Evolutionary conservation across 2,329 filamentous ascomycete species (phyloP).

Genomic region (Alternaria dauci): DNA sequence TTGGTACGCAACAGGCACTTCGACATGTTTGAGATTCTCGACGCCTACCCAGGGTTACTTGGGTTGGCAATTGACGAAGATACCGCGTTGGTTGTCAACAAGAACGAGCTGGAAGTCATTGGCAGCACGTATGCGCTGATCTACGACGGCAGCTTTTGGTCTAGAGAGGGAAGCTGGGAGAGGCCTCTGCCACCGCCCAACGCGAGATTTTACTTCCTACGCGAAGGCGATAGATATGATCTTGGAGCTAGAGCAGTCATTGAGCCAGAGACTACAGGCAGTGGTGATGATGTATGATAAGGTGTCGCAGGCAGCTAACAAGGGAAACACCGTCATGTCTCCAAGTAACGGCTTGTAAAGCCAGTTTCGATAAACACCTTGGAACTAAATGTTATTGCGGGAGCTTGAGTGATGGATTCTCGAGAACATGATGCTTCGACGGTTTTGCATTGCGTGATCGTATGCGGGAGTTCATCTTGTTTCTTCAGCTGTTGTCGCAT

Average conservation of each 20-base stretch:
- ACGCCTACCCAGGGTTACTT: slow-evolving; percentile 29
- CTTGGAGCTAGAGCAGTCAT: slow-evolving; percentile 27
- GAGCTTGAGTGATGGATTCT: neutral
- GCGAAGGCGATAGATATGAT: slow-evolving; percentile 31
- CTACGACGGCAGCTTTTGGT: slow-evolving; percentile 39
- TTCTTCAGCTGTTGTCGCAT: neutral
- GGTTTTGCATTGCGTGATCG: neutral
- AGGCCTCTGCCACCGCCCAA: slow-evolving; percentile 23
- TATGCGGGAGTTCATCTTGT: neutral
- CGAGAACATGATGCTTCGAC: neutral
- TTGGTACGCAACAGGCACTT: slow-evolving; percentile 38
- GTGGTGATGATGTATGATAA: neutral
- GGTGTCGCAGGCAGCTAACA: neutral
- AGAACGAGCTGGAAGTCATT: slow-evolving; percentile 34
- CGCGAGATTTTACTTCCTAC: slow-evolving; percentile 35
- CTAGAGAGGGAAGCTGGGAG: slow-evolving; percentile 32
- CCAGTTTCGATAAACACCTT: neutral
- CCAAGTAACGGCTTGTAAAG: neutral
- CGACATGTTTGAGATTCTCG: slow-evolving; percentile 35
- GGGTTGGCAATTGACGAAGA: slow-evolving; percentile 39
- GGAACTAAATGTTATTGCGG: neutral
- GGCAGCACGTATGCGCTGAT: slow-evolving; percentile 38
- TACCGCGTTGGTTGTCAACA: slow-evolving; percentile 33
- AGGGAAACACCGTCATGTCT: neutral
- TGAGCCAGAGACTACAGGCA: neutral